phyloP scores from a whole-genome alignment of 768 basidiomycete species.

The Candolleomyces eurysporus region DNA sequence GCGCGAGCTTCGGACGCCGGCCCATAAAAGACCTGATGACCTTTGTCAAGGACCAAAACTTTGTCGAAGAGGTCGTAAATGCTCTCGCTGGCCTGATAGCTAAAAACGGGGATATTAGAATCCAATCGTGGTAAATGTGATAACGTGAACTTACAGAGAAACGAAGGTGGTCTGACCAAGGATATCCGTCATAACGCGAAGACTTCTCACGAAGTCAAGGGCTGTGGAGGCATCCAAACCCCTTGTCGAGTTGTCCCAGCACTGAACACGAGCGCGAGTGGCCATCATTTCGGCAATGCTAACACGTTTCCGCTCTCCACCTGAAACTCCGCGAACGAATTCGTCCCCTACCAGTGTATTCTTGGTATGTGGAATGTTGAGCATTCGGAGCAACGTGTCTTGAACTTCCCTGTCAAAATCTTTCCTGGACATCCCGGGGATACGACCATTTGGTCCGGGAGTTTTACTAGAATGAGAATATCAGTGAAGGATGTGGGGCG shows the following conservation, averaged over 20 bases:
- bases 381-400: conserved; percentile 67
- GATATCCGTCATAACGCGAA: conserved; percentile 84
- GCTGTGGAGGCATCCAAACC: conserved; percentile 87
- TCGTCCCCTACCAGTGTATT: conserved; percentile 84
- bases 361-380: conserved; percentile 80
- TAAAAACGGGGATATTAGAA: conserved; percentile 16
- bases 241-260: conserved; percentile 83
- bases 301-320: conserved; percentile 78
- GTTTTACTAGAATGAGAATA: conserved; percentile 44
- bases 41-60: conserved; percentile 79
- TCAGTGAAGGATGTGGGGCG: background rate
- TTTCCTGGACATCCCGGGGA: conserved; percentile 63
- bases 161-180: conserved; percentile 79
- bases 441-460: conserved; percentile 69
- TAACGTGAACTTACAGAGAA: conserved; percentile 49
- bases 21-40: conserved; percentile 81
- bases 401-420: conserved; percentile 57
- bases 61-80: conserved; percentile 84
- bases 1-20: conserved; percentile 66
- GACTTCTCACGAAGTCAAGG: conserved; percentile 76
- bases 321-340: conserved; percentile 78
- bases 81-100: conserved; percentile 80
- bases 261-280: conserved; percentile 74
- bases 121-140: background rate
- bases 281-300: conserved; percentile 88